Percentiles rank a stretch among this genome's conserved stretches.
phyloP scores from a whole-genome alignment of 1,284 basidiomycete genomes.

The Hortiboletus rubellus region DNA sequence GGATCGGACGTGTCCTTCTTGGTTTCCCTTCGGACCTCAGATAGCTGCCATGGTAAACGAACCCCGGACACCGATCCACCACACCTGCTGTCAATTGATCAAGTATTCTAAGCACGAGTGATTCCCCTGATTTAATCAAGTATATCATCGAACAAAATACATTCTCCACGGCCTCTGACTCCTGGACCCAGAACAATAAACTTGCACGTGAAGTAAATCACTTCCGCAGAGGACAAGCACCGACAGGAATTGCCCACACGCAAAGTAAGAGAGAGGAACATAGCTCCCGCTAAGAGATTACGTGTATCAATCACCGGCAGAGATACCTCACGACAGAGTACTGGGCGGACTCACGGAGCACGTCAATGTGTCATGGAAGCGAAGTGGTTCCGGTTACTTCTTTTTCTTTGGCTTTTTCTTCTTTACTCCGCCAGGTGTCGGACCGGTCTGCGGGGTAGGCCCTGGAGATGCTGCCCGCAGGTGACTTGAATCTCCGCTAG shows the following conservation, averaged over 20 bases:
- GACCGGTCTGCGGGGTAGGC: slow-evolving; percentile 27
- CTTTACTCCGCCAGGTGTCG: slow-evolving; percentile 44
- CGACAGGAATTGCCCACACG: background rate
- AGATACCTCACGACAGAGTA: background rate
- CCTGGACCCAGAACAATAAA: background rate
- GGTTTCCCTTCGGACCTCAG: slow-evolving; percentile 1
- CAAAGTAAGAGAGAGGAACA: slow-evolving; percentile 6
- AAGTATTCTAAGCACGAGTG: no score
- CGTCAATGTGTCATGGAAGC: slow-evolving; percentile 6
- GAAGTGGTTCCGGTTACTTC: slow-evolving; percentile 38
- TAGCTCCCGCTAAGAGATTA: background rate
- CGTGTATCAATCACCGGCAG: slow-evolving; percentile 6
- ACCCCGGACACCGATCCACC: slow-evolving; percentile 22
- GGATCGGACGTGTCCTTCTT: background rate
- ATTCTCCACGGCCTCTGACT: slow-evolving; percentile 2
- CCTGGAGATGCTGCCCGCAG: slow-evolving; percentile 31
- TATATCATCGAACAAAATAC: background rate
- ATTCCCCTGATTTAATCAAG: background rate
- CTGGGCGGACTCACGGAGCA: slow-evolving; percentile 12
- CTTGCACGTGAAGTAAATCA: background rate
- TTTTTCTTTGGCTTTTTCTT: slow-evolving; percentile 60
- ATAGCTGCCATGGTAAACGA: slow-evolving; percentile 11
- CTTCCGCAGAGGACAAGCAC: background rate
- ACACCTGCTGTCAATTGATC: background rate
- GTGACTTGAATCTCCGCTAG: slow-evolving; percentile 21